Evolutionary conservation across 1,139 yeast genomes (phyloP).

Genomic region (Kluyveromyces sp.): DNA sequence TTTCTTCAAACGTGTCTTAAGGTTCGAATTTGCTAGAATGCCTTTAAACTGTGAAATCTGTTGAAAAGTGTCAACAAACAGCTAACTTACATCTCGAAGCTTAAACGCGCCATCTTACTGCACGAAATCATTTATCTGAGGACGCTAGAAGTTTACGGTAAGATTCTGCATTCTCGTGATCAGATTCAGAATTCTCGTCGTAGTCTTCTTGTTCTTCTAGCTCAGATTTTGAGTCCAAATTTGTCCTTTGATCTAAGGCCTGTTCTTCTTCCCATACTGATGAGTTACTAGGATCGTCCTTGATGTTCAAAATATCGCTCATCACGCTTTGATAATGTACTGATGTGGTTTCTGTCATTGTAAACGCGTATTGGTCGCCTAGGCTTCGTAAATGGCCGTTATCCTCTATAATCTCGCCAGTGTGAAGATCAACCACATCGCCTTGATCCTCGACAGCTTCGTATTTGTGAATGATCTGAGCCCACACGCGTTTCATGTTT

Average conservation of each 20-base stretch:
- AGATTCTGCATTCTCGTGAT: neutral
- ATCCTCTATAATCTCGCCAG: constrained; percentile 54
- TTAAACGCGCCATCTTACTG: too few species aligned
- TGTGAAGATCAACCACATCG: constrained; percentile 55
- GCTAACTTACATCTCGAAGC: too few species aligned
- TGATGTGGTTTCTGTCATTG: neutral
- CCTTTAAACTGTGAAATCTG: too few species aligned
- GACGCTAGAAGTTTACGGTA: neutral
- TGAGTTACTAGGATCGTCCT: constrained; percentile 11
- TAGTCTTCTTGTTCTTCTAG: constrained; percentile 5
- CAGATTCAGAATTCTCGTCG: constrained; percentile 2
- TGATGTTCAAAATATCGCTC: constrained; percentile 18
- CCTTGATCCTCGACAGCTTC: constrained; percentile 51
- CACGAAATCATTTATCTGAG: neutral
- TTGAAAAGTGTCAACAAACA: neutral
- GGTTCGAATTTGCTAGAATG: constrained; percentile 7
- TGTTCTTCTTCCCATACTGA: constrained; percentile 13
- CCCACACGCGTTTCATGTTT: constrained; percentile 42
- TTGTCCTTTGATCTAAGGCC: constrained; percentile 11
- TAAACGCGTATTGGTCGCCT: neutral
- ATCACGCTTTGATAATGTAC: constrained; percentile 20
- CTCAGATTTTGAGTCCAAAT: constrained; percentile 3
- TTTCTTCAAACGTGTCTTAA: neutral
- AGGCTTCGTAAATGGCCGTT: constrained; percentile 51
- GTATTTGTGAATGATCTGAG: constrained; percentile 47